phyloP scores from a whole-genome alignment of 352 stramenopile species.

The Plasmopara viticola region DNA sequence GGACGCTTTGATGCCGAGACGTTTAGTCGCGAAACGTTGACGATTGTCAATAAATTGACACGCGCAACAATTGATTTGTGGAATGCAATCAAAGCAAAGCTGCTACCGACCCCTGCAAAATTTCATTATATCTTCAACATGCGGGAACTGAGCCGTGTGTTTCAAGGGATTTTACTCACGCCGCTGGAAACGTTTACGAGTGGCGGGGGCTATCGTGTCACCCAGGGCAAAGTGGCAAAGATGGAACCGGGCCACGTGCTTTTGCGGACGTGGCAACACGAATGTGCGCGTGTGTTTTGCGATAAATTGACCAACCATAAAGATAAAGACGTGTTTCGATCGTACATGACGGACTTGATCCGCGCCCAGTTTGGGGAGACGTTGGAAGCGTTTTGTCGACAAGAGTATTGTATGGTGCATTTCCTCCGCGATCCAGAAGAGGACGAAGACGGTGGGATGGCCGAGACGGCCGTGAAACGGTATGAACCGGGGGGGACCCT shows the following conservation, averaged over 20 bases:
- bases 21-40: conserved; percentile 77
- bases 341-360: conserved; percentile 90
- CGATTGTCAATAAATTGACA: conserved; percentile 91
- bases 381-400: conserved; percentile 56
- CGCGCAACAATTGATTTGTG: conserved; percentile 95
- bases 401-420: conserved; percentile 94
- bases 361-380: conserved; percentile 89
- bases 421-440: conserved; percentile 96
- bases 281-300: conserved; percentile 96
- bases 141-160: conserved; percentile 96
- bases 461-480: conserved; percentile 93
- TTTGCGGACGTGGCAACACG: conserved; percentile 96
- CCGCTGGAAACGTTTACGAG: conserved; percentile 93
- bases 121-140: conserved; percentile 99
- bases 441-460: conserved; percentile 92
- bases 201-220: conserved; percentile 76
- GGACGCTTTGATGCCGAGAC: conserved; percentile 90
- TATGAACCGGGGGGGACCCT: conserved; percentile 95
- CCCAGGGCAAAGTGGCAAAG: conserved; percentile 82
- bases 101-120: conserved; percentile 96
- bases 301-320: conserved; percentile 97
- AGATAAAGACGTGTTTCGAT: conserved; percentile 93
- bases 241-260: conserved; percentile 90
- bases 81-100: conserved; percentile 96
- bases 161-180: conserved; percentile 96